phyloP scores from a whole-genome alignment of 2,329 filamentous ascomycete species.

The Leptographium wingfieldii region DNA sequence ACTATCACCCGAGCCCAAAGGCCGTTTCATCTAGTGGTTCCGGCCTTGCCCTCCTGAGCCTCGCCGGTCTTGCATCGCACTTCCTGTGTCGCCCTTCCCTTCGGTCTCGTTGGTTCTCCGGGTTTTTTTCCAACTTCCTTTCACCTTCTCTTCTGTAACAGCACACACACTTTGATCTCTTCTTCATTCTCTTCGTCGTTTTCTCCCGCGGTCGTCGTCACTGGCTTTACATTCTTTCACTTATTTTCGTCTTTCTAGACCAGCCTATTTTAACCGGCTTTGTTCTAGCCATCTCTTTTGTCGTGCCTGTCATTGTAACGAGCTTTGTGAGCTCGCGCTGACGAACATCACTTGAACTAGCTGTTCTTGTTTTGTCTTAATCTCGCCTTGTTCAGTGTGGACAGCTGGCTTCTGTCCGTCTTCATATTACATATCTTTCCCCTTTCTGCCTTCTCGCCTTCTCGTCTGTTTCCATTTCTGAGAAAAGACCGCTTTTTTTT shows the following conservation, averaged over 20 bases:
- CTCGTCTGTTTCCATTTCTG: background rate
- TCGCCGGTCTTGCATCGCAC: no score
- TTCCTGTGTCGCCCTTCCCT: background rate
- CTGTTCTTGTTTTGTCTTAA: background rate
- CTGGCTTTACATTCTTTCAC: background rate
- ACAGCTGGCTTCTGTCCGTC: background rate
- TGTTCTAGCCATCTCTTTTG: background rate
- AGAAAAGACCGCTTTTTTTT: background rate
- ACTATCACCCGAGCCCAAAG: background rate
- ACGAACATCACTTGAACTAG: background rate
- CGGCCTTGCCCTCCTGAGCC: no score
- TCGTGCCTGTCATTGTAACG: background rate
- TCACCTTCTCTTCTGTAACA: background rate
- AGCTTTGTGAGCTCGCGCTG: background rate
- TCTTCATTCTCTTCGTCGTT: background rate
- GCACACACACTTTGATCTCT: background rate
- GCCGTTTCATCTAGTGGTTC: background rate
- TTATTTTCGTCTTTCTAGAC: background rate
- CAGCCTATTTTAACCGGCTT: background rate
- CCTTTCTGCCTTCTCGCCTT: background rate
- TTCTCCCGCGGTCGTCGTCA: background rate
- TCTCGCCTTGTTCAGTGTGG: background rate
- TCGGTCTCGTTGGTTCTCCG: background rate
- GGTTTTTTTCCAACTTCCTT: background rate
- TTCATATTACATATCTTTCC: background rate